Conservation (phyloP, 2,329 filamentous ascomycete genomes). For the Penicillium fuscoglaucum region DNA sequence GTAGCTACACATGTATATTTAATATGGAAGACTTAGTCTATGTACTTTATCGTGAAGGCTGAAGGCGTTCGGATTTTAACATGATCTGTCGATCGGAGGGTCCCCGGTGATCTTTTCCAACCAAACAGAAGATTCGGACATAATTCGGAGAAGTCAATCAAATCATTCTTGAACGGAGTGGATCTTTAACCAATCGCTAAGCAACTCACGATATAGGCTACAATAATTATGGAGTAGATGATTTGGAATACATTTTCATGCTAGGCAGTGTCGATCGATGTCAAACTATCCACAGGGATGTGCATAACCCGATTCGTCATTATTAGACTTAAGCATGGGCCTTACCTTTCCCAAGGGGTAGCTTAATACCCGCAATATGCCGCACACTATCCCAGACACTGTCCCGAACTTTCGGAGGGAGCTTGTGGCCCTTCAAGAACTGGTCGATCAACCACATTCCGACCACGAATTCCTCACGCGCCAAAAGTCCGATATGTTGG, state of each 20-base stretch:
- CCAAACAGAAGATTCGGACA: background rate
- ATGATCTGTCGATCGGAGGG: background rate
- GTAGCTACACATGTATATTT: too few species aligned
- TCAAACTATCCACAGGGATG: background rate
- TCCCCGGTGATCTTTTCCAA: background rate
- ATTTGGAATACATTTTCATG: constrained; percentile 1
- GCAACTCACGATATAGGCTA: background rate
- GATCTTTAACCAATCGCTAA: background rate
- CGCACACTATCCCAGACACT: constrained; percentile 51
- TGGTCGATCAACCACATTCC: constrained; percentile 55
- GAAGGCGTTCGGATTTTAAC: background rate
- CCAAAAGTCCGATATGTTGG: constrained; percentile 39
- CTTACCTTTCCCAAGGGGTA: constrained; percentile 7
- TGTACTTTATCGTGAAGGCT: too few species aligned
- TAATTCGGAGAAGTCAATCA: background rate
- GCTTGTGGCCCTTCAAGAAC: constrained; percentile 48
- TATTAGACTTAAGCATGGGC: background rate
- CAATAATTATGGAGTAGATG: background rate
- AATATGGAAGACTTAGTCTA: too few species aligned
- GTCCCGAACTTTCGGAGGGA: constrained; percentile 47
- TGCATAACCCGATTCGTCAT: background rate
- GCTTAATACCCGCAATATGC: constrained; percentile 42
- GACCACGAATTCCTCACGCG: constrained; percentile 51
- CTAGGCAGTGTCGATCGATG: background rate
- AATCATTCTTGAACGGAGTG: background rate